Evolutionary conservation across 305 asterid genomes (phyloP), one percentile per base, ranked within the genome.

Genomic region (Fraxinus platypoda): DNA sequence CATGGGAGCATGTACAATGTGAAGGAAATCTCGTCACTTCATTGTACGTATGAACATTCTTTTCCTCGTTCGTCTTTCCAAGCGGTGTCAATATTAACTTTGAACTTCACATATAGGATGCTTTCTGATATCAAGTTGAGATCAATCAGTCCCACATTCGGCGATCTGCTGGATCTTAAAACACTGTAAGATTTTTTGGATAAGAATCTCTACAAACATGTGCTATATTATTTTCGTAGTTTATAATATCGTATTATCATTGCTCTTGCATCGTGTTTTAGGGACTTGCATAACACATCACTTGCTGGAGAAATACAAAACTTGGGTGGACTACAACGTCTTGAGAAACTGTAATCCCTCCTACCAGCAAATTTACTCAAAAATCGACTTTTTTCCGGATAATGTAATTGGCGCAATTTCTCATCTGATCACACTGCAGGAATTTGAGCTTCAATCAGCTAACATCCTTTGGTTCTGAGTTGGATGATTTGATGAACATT

Each of bases 201-300:
- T 41, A 17, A 70, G 6, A 71, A 76, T 82, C n/a, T 59, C 19
- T 49, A 31, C 59, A 9, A 43, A 17, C 64, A 77, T 15, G 66
- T 83, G 35, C 68, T 75, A 31, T 79, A 77, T 74, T 75, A 7
- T 15, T n/a, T 46, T 64, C 49, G 11, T 21, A 73, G 25, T 84
- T 77, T 34, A 31, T 38, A 30, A 49, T 26, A 21, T 76, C 84
- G 82, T 57, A 73, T 78, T 76, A 70, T 3, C 33, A n/a, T 62
- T 79, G 70, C 30, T 64, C 9, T 23, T 28, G 30, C 23, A 35
- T 30, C 71, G 25, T 83, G 81, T 78, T 83, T 79, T 87, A 95
- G 99, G 72, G 98, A 94, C 88, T 87, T 95, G 95, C 98, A 93
- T 64, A 95, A 95, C 83, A 87, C 93, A 73, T 95, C 98, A 70